Evolutionary conservation across 495 filamentous ascomycete species (phyloP).

Genomic region (Aspergillus saccharolyticus): DNA sequence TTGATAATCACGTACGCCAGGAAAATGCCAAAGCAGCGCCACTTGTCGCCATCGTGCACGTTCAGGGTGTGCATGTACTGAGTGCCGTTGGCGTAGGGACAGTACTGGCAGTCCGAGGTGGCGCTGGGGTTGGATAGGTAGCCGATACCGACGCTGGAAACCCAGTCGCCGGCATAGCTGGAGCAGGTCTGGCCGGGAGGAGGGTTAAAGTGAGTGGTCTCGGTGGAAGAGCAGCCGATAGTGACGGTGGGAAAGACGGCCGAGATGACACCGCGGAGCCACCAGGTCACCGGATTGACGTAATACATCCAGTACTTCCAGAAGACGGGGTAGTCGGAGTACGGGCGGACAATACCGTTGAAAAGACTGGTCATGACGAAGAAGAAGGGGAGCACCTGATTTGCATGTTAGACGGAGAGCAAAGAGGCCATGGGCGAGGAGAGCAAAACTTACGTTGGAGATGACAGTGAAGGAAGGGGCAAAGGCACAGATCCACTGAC

Average conservation of each 20-base stretch:
- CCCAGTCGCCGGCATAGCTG: constrained; percentile 54
- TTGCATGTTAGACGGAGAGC: constrained; percentile 6
- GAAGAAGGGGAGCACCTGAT: constrained; percentile 62
- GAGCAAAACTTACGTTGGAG: constrained; percentile 61
- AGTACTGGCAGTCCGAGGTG: constrained; percentile 65
- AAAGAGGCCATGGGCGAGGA: constrained; percentile 39
- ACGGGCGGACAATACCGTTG: constrained; percentile 68
- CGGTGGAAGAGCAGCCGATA: constrained; percentile 53
- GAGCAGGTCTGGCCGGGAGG: constrained; percentile 59
- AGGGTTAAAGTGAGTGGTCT: constrained; percentile 62
- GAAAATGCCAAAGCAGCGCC: constrained; percentile 76
- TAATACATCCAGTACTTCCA: constrained; percentile 81
- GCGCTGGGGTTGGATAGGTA: constrained; percentile 57
- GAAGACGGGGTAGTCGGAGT: constrained; percentile 57
- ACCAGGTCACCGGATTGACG: constrained; percentile 65
- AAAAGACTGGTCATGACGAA: constrained; percentile 72
- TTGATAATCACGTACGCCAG: constrained; percentile 70
- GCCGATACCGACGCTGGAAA: constrained; percentile 40
- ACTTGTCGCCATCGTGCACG: constrained; percentile 59
- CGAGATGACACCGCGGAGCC: constrained; percentile 68
- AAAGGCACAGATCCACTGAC: constrained; percentile 81
- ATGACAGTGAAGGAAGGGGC: constrained; percentile 78
- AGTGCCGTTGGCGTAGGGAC: constrained; percentile 57
- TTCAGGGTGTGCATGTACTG: constrained; percentile 69
- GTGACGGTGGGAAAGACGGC: constrained; percentile 49